These are phyloP conservation scores for Termitomyces eurrhizus DNA, from an alignment of 768 basidiomycete species.

Conservation along the genomic window DNA sequence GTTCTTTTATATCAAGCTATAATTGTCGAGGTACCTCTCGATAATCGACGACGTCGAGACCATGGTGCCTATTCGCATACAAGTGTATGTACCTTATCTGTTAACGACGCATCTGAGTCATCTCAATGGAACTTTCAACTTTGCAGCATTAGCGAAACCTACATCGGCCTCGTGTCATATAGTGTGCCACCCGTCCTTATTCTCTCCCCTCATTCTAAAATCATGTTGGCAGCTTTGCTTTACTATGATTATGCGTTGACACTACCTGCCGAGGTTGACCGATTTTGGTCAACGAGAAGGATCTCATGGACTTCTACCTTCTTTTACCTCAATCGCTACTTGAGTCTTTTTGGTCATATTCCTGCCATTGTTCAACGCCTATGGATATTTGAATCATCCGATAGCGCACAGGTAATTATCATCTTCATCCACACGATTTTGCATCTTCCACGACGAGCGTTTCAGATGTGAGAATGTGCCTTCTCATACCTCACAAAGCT, in stretches of 20 bases:
- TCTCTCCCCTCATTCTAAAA: background rate
- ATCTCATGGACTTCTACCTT: conserved; percentile 30
- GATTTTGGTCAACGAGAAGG: conserved; percentile 8
- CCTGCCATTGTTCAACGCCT: conserved; percentile 32
- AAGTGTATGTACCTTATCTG: background rate
- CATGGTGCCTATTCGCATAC: background rate
- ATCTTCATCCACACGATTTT: background rate
- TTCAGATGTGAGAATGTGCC: background rate
- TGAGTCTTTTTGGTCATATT: conserved; percentile 14
- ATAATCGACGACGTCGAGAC: background rate
- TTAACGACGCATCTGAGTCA: background rate
- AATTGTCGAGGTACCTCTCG: no score
- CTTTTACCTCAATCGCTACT: conserved; percentile 12
- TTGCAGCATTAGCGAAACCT: background rate
- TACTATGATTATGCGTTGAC: background rate
- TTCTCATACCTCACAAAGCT: background rate
- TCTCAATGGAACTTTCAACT: background rate
- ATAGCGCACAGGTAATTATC: conserved; percentile 15
- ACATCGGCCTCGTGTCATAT: background rate
- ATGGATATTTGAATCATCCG: conserved; percentile 21
- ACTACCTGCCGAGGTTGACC: background rate
- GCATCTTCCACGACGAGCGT: background rate
- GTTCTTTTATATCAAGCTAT: no score
- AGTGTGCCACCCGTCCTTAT: background rate
- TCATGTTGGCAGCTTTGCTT: background rate